phyloP scores from a whole-genome alignment of 306 rosid genomes.

The Cotoneaster glaucophyllus region DNA sequence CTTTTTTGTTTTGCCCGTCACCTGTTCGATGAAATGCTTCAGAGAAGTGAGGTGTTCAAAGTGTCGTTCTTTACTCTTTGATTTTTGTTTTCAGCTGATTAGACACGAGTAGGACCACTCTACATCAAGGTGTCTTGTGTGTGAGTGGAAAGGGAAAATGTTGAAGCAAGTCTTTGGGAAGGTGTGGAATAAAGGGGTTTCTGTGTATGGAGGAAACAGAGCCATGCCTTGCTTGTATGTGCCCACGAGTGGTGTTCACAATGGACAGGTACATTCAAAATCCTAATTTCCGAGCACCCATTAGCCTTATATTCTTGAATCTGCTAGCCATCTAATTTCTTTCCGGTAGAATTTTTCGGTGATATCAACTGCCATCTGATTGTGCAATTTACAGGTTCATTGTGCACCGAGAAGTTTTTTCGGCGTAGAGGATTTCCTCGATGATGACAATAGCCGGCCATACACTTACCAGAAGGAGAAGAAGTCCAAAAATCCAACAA shows the following conservation, averaged over 20 bases:
- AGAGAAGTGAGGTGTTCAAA: not conserved
- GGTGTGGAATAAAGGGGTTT: constrained; percentile 28
- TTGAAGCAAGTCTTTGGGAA: constrained; percentile 51
- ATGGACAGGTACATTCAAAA: constrained; percentile 43
- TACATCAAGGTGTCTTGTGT: not conserved
- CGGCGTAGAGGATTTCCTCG: constrained; percentile 86
- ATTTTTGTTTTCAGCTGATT: not conserved
- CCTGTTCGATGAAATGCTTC: constrained; percentile 11
- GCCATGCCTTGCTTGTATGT: constrained; percentile 39
- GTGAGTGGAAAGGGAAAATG: constrained; percentile 31
- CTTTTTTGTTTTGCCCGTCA: not conserved
- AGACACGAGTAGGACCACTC: not conserved
- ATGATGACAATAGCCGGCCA: constrained; percentile 80
- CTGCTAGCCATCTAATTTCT: not conserved
- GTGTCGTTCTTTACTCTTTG: not conserved
- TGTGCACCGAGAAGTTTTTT: constrained; percentile 82
- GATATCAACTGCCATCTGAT: not conserved
- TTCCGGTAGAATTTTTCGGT: not conserved
- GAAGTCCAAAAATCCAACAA: constrained; percentile 75
- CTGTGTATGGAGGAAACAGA: constrained; percentile 36
- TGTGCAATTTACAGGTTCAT: constrained; percentile 38
- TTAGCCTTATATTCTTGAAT: not conserved
- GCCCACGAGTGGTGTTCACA: constrained; percentile 43
- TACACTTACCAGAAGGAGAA: constrained; percentile 83
- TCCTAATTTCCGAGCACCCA: not conserved